phyloP scores from a whole-genome alignment of 1,284 basidiomycete genomes.

The Anthracocystis setariae region DNA sequence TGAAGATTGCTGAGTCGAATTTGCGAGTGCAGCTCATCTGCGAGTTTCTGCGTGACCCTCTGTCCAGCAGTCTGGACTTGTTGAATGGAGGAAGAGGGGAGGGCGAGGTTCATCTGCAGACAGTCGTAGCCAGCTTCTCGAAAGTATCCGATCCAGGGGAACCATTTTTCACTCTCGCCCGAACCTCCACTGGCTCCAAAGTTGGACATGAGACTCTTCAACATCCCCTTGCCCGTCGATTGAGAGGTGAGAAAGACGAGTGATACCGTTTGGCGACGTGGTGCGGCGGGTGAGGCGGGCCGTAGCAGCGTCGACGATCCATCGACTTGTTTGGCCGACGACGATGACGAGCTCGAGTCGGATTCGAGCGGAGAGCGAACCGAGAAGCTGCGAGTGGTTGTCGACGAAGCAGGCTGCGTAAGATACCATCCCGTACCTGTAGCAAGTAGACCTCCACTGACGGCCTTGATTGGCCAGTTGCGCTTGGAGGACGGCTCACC shows the following conservation, averaged over 20 bases:
- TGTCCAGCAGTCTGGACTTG: not conserved
- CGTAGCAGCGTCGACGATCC: constrained; percentile 31
- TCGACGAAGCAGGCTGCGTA: not conserved
- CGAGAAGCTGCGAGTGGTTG: constrained; percentile 4
- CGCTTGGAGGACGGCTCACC: not conserved
- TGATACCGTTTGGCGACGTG: constrained; percentile 30
- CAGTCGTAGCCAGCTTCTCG: constrained; percentile 48
- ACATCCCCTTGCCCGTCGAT: constrained; percentile 8
- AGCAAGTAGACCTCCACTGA: constrained; percentile 28
- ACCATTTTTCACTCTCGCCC: constrained; percentile 33
- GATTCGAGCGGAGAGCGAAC: constrained; percentile 26
- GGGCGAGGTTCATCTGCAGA: constrained; percentile 43
- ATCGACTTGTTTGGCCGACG: constrained; percentile 1
- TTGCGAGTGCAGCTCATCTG: constrained; percentile 42
- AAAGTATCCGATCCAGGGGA: constrained; percentile 49
- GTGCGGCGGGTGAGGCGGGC: constrained; percentile 34
- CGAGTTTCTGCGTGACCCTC: constrained; percentile 1
- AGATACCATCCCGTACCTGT: constrained; percentile 29
- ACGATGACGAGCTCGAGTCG: not conserved
- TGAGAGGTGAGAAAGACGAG: constrained; percentile 39
- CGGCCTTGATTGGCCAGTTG: constrained; percentile 19
- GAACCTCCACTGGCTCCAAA: constrained; percentile 6
- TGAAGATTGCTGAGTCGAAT: constrained; percentile 40
- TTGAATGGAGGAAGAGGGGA: constrained; percentile 1
- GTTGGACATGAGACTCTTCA: constrained; percentile 32